phyloP scores from a whole-genome alignment of 306 rosid genomes.

The Cucumis cinereus region DNA sequence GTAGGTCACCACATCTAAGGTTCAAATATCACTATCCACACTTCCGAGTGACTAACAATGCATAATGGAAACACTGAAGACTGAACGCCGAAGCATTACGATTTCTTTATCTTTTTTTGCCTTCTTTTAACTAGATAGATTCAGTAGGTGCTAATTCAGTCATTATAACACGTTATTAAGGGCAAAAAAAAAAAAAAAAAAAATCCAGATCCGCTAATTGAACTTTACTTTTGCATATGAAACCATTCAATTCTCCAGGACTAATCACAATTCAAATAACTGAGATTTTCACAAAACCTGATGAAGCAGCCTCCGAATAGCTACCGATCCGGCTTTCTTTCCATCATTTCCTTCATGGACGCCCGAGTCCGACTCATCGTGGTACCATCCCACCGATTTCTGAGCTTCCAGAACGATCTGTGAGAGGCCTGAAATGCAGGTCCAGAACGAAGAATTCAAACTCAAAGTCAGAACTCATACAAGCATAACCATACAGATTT shows the following conservation, averaged over 20 bases:
- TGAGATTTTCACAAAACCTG: slow-evolving; percentile 14
- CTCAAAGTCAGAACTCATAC: not conserved
- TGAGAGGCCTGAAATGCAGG: slow-evolving; percentile 45
- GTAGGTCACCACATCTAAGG: not conserved
- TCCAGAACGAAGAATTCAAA: not conserved
- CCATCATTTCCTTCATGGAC: slow-evolving; percentile 6
- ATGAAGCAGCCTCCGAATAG: slow-evolving; percentile 20
- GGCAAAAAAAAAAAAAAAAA: not conserved
- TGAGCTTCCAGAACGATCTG: slow-evolving; percentile 80
- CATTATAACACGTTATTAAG: not conserved
- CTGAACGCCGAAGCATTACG: not conserved
- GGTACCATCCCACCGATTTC: slow-evolving; percentile 70
- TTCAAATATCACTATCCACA: not conserved
- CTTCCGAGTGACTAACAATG: not conserved
- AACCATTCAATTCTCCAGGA: not conserved
- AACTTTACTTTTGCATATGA: not conserved
- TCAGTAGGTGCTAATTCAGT: not conserved
- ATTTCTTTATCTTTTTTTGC: not conserved
- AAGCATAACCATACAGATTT: not conserved
- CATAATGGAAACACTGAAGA: not conserved
- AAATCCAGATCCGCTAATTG: not conserved
- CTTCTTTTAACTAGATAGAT: not conserved
- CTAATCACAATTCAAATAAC: slow-evolving; percentile 2
- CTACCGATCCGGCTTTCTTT: slow-evolving; percentile 18
- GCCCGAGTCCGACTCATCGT: slow-evolving; percentile 43